Base-by-base conservation (phyloP, 768 basidiomycete species). In the Lyophyllum semitale region DNA sequence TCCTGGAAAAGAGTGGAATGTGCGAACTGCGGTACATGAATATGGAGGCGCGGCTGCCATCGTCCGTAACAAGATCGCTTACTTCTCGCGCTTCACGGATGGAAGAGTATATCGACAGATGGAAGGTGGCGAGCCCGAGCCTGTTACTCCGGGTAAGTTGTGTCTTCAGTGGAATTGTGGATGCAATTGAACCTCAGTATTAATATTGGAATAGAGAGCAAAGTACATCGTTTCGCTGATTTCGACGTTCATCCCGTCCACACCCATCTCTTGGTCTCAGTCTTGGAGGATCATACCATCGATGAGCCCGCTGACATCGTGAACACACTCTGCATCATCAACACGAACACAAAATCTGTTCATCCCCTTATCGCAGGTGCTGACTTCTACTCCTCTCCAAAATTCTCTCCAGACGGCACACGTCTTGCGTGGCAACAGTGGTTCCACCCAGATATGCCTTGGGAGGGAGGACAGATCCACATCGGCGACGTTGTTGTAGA, bases 241-340 rank as follows among this genome's bases (percentile, higher is more conserved):
- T 81, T 91, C 57, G 71, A 77, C 8, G 73, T 84, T 1, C 83
- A 87, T 55, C 88, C 88, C 0, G 61, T 63, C 1, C 70, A 80
- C 6, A 68, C 77, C 2, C 72, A 83, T 55, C 69, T 90, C 18
- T 63, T 91, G 5, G 78, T 87, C 1, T 77, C 85, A 1, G 68
- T 91, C 40, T 72, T 85, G 23, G 90, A 93, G 63, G 89, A 92
- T 60, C 89, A 91, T 68, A 89, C 85, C 0, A 63, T 69, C 40
- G 78, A 77, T 37, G 68, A 63, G 2, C 84, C 86, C 0, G 64
- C 81, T 3, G 64, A 77, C 22, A 77, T 89, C 18, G 73, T 80
- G 25, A 91, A 80, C 53, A 76, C 76, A 0, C 79, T 93, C 30
- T 77, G 77, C 48, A 63, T 85, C 50, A 78, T 93, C 60, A 73